Evolutionary conservation across 805 yeast genomes (phyloP).

Genomic region (Lachancea cidri): DNA sequence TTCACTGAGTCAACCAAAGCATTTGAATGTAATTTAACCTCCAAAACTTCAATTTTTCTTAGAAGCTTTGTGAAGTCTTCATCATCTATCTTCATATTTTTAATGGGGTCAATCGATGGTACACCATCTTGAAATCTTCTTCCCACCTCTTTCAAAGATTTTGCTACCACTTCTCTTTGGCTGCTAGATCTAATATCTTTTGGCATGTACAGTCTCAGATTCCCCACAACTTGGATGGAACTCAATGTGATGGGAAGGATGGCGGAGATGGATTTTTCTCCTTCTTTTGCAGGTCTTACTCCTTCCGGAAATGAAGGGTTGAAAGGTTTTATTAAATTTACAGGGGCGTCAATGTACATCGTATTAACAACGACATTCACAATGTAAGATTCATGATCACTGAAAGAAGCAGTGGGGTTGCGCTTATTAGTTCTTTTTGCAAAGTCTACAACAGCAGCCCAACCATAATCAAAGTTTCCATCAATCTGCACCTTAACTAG

Average conservation of each 20-base stretch:
- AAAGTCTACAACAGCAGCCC: slow-evolving; percentile 86
- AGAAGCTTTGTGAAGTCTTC: slow-evolving; percentile 65
- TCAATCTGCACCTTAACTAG: slow-evolving; percentile 60
- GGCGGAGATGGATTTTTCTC: slow-evolving; percentile 68
- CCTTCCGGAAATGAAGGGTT: slow-evolving; percentile 83
- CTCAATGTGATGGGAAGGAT: slow-evolving; percentile 80
- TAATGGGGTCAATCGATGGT: slow-evolving; percentile 86
- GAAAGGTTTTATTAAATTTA: slow-evolving; percentile 68
- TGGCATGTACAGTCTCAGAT: slow-evolving; percentile 77
- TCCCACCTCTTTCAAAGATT: slow-evolving; percentile 73
- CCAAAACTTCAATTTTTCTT: slow-evolving; percentile 77
- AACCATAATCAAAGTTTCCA: slow-evolving; percentile 70
- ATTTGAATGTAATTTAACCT: slow-evolving; percentile 64
- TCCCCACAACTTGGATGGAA: slow-evolving; percentile 70
- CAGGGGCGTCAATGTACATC: slow-evolving; percentile 80
- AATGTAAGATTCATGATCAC: slow-evolving; percentile 86
- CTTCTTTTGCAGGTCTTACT: slow-evolving; percentile 73
- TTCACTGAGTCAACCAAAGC: slow-evolving; percentile 61
- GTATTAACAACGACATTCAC: slow-evolving; percentile 78
- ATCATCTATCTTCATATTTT: slow-evolving; percentile 88
- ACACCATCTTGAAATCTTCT: slow-evolving; percentile 86
- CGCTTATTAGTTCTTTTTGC: slow-evolving; percentile 65
- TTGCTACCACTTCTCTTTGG: slow-evolving; percentile 56
- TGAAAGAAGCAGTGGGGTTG: slow-evolving; percentile 49
- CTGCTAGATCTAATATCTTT: slow-evolving; percentile 59